Evolutionary conservation across 202 grass and related monocot species (phyloP).

Genomic region (Digitaria exilis): DNA sequence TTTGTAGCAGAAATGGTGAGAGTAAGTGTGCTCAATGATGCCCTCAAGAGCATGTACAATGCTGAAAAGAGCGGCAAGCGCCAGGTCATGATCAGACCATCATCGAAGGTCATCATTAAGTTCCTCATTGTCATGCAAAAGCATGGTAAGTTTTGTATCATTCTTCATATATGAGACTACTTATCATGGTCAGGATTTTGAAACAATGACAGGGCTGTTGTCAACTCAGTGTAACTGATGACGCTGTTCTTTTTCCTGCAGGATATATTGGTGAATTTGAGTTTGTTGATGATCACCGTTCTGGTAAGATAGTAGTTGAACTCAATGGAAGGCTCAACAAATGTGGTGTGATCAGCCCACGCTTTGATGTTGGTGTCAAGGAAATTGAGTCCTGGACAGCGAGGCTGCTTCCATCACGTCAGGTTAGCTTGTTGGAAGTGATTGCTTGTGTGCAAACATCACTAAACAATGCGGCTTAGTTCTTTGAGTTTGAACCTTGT

Average conservation of each 20-base stretch:
- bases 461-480: background rate
- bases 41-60: conserved; percentile 56
- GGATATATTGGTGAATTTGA: conserved; percentile 62
- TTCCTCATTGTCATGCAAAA: conserved; percentile 66
- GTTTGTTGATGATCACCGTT: conserved; percentile 54
- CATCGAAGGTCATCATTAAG: conserved; percentile 59
- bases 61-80: conserved; percentile 56
- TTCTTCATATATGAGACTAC: background rate
- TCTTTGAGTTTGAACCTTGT: background rate
- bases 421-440: conserved; percentile 34
- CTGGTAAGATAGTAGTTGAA: conserved; percentile 56
- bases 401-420: conserved; percentile 49
- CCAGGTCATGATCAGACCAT: conserved; percentile 51
- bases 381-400: conserved; percentile 59
- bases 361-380: conserved; percentile 54
- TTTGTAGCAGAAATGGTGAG: conserved; percentile 44
- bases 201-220: background rate
- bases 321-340: conserved; percentile 55
- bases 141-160: conserved; percentile 38
- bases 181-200: background rate
- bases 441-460: background rate
- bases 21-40: conserved; percentile 56
- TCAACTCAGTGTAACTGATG: background rate
- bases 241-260: conserved; percentile 13
- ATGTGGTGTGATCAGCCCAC: conserved; percentile 53